Evolutionary conservation across 2,329 filamentous ascomycete genomes (phyloP).

Genomic region (Exophiala aquamarina): DNA sequence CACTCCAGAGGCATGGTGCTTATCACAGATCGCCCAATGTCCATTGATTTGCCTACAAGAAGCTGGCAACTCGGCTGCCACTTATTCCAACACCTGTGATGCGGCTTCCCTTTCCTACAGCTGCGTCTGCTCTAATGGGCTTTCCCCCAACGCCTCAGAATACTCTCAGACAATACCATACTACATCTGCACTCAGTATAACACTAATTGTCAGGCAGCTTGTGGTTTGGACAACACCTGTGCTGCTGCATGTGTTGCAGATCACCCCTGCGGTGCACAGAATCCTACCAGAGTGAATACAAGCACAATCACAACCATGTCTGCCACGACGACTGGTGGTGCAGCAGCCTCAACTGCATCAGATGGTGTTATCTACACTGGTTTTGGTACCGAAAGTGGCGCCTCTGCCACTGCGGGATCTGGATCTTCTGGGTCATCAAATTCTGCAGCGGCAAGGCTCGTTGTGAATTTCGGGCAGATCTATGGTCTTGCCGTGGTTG

Average conservation of each 20-base stretch:
- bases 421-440: conserved; percentile 13
- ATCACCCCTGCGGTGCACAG: conserved; percentile 64
- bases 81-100: conserved; percentile 41
- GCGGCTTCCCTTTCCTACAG: conserved; percentile 51
- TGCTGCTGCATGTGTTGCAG: conserved; percentile 49
- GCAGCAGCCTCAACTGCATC: conserved; percentile 32
- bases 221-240: conserved; percentile 53
- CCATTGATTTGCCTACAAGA: conserved; percentile 47
- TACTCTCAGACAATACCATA: conserved; percentile 65
- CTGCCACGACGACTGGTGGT: conserved; percentile 35
- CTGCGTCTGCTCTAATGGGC: conserved; percentile 57
- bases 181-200: conserved; percentile 59
- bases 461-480: conserved; percentile 55
- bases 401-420: conserved; percentile 26
- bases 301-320: conserved; percentile 41
- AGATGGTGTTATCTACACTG: conserved; percentile 43
- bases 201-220: conserved; percentile 54
- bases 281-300: conserved; percentile 55
- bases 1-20: conserved; percentile 43
- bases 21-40: conserved; percentile 41
- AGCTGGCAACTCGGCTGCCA: conserved; percentile 34
- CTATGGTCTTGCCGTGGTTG: conserved; percentile 56
- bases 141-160: conserved; percentile 58
- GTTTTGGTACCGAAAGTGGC: conserved; percentile 41
- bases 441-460: conserved; percentile 34